These are phyloP conservation scores for Sicyos edulis DNA, from an alignment of 306 rosid genomes.

Conservation along the genomic window DNA sequence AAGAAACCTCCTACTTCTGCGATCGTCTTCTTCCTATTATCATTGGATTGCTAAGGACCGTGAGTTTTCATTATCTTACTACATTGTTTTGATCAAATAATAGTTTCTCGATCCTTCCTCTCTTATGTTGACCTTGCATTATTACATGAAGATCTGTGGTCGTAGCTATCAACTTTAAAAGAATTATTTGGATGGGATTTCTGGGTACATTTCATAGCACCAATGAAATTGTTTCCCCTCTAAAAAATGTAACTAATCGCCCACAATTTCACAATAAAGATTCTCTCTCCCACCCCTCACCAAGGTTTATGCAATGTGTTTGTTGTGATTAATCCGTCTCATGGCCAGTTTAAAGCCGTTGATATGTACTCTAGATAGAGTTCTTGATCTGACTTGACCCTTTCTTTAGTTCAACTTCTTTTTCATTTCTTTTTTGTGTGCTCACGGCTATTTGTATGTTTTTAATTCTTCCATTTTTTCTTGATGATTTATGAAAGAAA, in stretches of 20 bases:
- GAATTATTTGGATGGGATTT: neutral
- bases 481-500: no score
- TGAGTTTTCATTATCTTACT: conserved; percentile 37
- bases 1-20: conserved; percentile 60
- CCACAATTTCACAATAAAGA: neutral
- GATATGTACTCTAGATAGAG: conserved; percentile 3
- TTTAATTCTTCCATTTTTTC: no score
- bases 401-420: no score
- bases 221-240: neutral
- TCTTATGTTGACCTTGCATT: neutral
- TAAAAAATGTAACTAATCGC: neutral
- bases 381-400: neutral
- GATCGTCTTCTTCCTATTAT: conserved; percentile 87
- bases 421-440: no score
- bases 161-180: neutral
- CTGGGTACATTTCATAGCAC: neutral
- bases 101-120: neutral
- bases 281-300: neutral
- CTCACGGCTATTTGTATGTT: no score
- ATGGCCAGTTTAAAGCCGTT: conserved; percentile 2
- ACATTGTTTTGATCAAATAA: conserved; percentile 5
- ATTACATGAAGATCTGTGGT: neutral
- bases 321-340: neutral
- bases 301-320: neutral
- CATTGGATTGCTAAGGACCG: conserved; percentile 97